phyloP scores from a whole-genome alignment of 768 basidiomycete species.

The Termitomyces sp. region DNA sequence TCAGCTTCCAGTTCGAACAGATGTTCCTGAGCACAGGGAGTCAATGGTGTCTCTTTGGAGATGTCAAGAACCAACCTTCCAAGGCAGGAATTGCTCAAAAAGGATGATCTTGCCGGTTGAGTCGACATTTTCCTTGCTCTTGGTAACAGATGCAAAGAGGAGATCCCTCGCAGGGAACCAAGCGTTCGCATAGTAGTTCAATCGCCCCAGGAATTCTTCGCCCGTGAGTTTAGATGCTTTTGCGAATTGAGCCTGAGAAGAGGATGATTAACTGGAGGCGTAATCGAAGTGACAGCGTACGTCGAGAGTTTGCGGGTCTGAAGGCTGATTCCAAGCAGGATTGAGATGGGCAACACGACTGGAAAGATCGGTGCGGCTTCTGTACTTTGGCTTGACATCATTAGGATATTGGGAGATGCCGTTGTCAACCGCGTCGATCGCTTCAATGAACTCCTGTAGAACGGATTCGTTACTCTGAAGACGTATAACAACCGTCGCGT shows the following conservation, averaged over 20 bases:
- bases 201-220: slow-evolving; percentile 70
- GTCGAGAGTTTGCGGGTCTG: slow-evolving; percentile 62
- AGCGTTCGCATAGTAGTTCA: slow-evolving; percentile 80
- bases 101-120: slow-evolving; percentile 72
- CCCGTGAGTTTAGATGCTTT: slow-evolving; percentile 82
- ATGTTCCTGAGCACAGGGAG: slow-evolving; percentile 49
- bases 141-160: slow-evolving; percentile 51
- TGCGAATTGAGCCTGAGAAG: slow-evolving; percentile 57
- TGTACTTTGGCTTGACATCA: slow-evolving; percentile 65
- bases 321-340: slow-evolving; percentile 85
- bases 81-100: slow-evolving; percentile 76
- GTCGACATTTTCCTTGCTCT: slow-evolving; percentile 54
- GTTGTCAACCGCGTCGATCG: slow-evolving; percentile 93
- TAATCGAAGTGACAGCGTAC: slow-evolving; percentile 35
- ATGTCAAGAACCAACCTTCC: slow-evolving; percentile 59
- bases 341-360: slow-evolving; percentile 82
- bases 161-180: slow-evolving; percentile 92
- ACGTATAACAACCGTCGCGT: slow-evolving; percentile 1
- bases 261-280: neutral
- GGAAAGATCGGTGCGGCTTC: slow-evolving; percentile 75
- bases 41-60: neutral
- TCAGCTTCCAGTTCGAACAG: slow-evolving; percentile 81
- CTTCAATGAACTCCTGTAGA: slow-evolving; percentile 84
- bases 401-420: slow-evolving; percentile 78
- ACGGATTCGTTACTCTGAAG: neutral